Conservation (phyloP, 1,284 basidiomycete species). For the Tilletia horrida region DNA sequence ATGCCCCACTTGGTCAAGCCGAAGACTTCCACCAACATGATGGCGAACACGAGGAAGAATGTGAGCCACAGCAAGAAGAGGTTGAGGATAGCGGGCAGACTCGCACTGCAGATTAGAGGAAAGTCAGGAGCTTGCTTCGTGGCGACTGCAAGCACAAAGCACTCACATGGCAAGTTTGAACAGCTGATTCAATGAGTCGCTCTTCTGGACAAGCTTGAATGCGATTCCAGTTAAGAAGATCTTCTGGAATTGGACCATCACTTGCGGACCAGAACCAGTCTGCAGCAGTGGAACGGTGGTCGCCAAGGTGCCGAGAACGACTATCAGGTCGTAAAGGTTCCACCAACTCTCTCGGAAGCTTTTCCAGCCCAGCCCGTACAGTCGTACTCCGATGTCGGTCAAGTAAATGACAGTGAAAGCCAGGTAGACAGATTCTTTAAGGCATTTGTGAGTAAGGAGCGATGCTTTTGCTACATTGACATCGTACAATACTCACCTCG, state of each 20-base stretch:
- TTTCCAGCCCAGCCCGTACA: conserved; percentile 77
- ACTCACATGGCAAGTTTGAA: conserved; percentile 92
- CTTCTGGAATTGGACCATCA: conserved; percentile 74
- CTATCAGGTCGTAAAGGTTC: conserved; percentile 83
- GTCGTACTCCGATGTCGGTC: conserved; percentile 73
- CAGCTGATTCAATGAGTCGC: conserved; percentile 83
- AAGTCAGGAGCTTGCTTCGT: background rate
- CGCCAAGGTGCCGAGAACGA: conserved; percentile 75
- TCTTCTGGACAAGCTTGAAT: conserved; percentile 89
- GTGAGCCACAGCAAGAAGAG: conserved; percentile 85
- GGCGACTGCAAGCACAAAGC: too few relatives aligned
- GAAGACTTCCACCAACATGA: conserved; percentile 88
- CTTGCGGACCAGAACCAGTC: conserved; percentile 28
- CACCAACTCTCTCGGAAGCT: conserved; percentile 78
- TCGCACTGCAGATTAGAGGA: conserved; percentile 62
- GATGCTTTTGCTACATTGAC: background rate
- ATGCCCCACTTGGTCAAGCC: conserved; percentile 80
- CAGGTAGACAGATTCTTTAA: conserved; percentile 73
- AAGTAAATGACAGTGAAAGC: conserved; percentile 71
- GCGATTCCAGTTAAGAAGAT: conserved; percentile 88
- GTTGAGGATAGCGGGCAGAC: conserved; percentile 80
- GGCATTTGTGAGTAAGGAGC: too few relatives aligned
- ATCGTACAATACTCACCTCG: conserved; percentile 2
- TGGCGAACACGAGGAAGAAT: conserved; percentile 86
- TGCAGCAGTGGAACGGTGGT: conserved; percentile 67